Conservation (phyloP, 768 basidiomycete genomes). For the Piloderma croceum region DNA sequence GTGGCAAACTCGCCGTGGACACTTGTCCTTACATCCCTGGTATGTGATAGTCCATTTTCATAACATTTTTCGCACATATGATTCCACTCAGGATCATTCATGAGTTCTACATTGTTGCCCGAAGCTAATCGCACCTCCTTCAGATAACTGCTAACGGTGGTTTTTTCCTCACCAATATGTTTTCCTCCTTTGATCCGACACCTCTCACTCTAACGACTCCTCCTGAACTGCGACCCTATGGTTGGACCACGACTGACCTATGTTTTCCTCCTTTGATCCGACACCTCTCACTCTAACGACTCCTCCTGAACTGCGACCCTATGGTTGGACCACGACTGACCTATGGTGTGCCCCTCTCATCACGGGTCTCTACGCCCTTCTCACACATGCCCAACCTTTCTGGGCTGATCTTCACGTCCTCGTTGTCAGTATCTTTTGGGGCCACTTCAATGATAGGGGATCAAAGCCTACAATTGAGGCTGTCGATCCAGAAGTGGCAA, state of each 20-base stretch:
- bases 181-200: conserved; percentile 71
- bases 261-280: conserved; percentile 82
- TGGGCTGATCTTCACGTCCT: conserved; percentile 59
- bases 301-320: conserved; percentile 72
- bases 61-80: neutral
- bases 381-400: conserved; percentile 85
- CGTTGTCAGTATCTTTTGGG: conserved; percentile 43
- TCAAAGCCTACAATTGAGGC: conserved; percentile 32
- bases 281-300: conserved; percentile 63
- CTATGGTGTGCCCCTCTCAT: conserved; percentile 79
- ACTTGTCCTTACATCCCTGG: conserved; percentile 67
- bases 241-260: conserved; percentile 81
- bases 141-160: conserved; percentile 74
- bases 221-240: conserved; percentile 71
- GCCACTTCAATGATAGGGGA: conserved; percentile 23
- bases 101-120: neutral
- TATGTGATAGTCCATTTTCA: conserved; percentile 18
- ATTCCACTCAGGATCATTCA: neutral
- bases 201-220: conserved; percentile 68
- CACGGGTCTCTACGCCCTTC: conserved; percentile 72
- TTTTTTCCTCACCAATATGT: conserved; percentile 71
- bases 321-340: conserved; percentile 84
- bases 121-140: conserved; percentile 1
- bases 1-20: conserved; percentile 71
- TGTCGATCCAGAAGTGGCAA: conserved; percentile 57